Percentiles rank a stretch among this genome's conserved stretches.
Conservation (phyloP, 2,329 filamentous ascomycete genomes). For the Periglandula ipomoeae region DNA sequence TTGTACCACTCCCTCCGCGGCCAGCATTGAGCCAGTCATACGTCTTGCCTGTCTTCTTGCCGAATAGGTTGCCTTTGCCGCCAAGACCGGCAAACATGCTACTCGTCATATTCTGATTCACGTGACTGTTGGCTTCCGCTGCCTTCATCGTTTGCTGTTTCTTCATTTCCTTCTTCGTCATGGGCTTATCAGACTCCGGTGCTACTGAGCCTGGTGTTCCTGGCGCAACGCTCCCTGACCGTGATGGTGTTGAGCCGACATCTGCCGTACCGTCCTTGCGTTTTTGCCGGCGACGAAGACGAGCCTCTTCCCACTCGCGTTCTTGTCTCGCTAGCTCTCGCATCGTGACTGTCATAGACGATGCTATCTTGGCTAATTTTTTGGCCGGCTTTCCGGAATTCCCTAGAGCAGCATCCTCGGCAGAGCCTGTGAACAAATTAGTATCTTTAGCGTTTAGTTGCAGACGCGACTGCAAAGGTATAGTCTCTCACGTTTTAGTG, state of each 20-base stretch:
- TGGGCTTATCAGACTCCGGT: slow-evolving; percentile 56
- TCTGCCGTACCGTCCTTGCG: slow-evolving; percentile 49
- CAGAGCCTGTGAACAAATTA: slow-evolving; percentile 24
- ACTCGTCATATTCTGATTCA: slow-evolving; percentile 75
- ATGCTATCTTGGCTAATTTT: slow-evolving; percentile 40
- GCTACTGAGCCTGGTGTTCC: slow-evolving; percentile 54
- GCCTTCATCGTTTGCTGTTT: slow-evolving; percentile 68
- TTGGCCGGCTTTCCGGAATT: slow-evolving; percentile 32
- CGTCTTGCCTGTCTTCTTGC: slow-evolving; percentile 54
- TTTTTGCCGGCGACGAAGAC: slow-evolving; percentile 57
- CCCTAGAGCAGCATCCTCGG: slow-evolving; percentile 21
- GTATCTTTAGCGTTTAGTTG: not conserved
- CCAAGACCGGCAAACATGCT: slow-evolving; percentile 61
- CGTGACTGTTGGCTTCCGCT: slow-evolving; percentile 69
- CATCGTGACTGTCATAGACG: slow-evolving; percentile 43
- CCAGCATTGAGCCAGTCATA: slow-evolving; percentile 65
- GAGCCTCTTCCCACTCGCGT: slow-evolving; percentile 62
- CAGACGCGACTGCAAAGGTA: not conserved
- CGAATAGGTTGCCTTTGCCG: slow-evolving; percentile 45
- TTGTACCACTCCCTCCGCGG: slow-evolving; percentile 41
- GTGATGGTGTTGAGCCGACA: slow-evolving; percentile 36
- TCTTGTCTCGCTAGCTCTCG: slow-evolving; percentile 57
- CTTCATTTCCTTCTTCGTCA: slow-evolving; percentile 79
- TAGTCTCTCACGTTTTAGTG: slow-evolving; percentile 48
- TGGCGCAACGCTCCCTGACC: slow-evolving; percentile 47